phyloP scores from a whole-genome alignment of 2,329 filamentous ascomycete species.

The Xylariaceae sp. region DNA sequence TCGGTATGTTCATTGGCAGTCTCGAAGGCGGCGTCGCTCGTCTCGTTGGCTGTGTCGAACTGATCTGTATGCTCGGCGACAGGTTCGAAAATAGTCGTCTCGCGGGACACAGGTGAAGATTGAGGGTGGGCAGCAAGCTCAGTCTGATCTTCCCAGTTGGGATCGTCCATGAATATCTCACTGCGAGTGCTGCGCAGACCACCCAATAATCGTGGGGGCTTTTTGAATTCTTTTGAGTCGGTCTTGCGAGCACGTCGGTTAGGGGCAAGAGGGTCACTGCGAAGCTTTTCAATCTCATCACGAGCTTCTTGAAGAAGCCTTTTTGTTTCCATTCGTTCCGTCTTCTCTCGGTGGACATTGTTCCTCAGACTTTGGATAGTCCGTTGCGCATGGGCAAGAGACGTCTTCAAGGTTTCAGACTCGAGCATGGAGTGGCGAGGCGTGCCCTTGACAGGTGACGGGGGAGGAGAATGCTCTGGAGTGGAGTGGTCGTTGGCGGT shows the following conservation, averaged over 20 bases:
- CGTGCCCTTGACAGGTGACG: conserved; percentile 87
- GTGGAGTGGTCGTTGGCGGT: conserved; percentile 68
- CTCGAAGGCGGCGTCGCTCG: conserved; percentile 62
- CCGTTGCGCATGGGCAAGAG: conserved; percentile 87
- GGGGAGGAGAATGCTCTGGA: conserved; percentile 85
- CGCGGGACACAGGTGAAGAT: conserved; percentile 31
- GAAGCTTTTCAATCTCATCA: conserved; percentile 79
- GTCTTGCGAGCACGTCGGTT: conserved; percentile 62
- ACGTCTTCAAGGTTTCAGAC: conserved; percentile 91
- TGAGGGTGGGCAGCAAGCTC: conserved; percentile 50
- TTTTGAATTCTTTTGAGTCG: conserved; percentile 72
- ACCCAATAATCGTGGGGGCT: conserved; percentile 74
- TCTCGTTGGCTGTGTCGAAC: conserved; percentile 81
- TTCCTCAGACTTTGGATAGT: conserved; percentile 96
- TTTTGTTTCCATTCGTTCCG: conserved; percentile 93
- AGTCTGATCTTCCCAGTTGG: conserved; percentile 85
- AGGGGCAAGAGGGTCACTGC: conserved; percentile 49
- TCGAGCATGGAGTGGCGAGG: conserved; percentile 91
- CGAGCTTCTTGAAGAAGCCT: conserved; percentile 92
- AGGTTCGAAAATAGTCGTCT: conserved; percentile 28
- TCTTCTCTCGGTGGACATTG: conserved; percentile 96
- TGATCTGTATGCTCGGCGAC: conserved; percentile 57
- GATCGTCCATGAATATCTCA: conserved; percentile 76
- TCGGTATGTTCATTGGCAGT: conserved; percentile 82
- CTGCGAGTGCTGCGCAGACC: conserved; percentile 70